A percentile compares a stretch with the other conserved stretches of the same genome.
These are phyloP conservation scores for Torulaspora franciscae DNA, from an alignment of 805 yeast genomes.

Conservation along the genomic window DNA sequence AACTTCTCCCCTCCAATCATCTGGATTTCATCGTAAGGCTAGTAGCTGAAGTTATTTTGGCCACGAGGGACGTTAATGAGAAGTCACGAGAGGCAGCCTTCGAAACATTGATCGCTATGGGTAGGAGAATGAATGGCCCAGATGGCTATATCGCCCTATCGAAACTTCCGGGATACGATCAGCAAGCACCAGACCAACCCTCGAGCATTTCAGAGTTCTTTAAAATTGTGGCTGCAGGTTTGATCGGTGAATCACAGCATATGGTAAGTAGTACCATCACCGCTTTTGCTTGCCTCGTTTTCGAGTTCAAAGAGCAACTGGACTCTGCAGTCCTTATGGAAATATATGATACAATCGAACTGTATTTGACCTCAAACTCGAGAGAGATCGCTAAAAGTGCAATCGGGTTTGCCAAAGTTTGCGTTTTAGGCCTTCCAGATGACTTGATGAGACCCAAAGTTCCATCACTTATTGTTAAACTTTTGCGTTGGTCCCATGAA, in stretches of 20 bases:
- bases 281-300: slow-evolving; percentile 79
- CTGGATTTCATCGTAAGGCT: slow-evolving; percentile 75
- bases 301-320: slow-evolving; percentile 71
- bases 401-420: slow-evolving; percentile 89
- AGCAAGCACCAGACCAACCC: slow-evolving; percentile 51
- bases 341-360: slow-evolving; percentile 77
- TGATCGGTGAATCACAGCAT: slow-evolving; percentile 89
- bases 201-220: slow-evolving; percentile 78
- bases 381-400: slow-evolving; percentile 93
- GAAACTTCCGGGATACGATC: slow-evolving; percentile 61
- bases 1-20: slow-evolving; percentile 57
- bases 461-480: slow-evolving; percentile 58
- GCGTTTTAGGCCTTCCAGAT: slow-evolving; percentile 74
- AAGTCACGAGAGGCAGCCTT: slow-evolving; percentile 81
- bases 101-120: slow-evolving; percentile 72
- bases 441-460: slow-evolving; percentile 67
- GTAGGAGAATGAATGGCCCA: slow-evolving; percentile 60
- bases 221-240: slow-evolving; percentile 92
- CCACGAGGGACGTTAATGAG: slow-evolving; percentile 90
- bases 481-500: slow-evolving; percentile 91
- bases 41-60: slow-evolving; percentile 81
- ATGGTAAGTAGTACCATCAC: slow-evolving; percentile 97
- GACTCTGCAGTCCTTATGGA: slow-evolving; percentile 61
- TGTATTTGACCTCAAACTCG: slow-evolving; percentile 83
- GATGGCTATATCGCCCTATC: slow-evolving; percentile 66